Evolutionary conservation across 2,329 filamentous ascomycete species (phyloP).

Genomic region (Thelonectria discophora): DNA sequence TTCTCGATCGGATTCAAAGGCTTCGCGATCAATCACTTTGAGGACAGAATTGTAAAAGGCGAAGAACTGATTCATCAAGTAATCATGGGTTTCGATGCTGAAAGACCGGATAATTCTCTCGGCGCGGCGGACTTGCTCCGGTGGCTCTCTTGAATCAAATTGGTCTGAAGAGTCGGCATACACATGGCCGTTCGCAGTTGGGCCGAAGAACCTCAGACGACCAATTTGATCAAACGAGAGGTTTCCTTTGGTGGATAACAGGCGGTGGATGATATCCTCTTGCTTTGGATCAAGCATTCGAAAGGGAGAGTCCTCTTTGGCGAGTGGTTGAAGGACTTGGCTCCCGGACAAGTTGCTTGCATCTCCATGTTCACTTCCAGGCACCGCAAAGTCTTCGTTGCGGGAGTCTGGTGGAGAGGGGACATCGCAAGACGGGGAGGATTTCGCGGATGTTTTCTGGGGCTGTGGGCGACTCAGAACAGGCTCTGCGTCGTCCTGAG

Average conservation of each 20-base stretch:
- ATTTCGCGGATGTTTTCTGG: conserved; percentile 17
- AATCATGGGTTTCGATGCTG: conserved; percentile 57
- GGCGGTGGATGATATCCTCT: conserved; percentile 58
- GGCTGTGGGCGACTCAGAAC: conserved; percentile 13
- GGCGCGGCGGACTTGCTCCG: conserved; percentile 57
- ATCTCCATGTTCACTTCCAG: conserved; percentile 40
- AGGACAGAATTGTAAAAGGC: conserved; percentile 59
- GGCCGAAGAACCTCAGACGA: conserved; percentile 61
- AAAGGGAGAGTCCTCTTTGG: conserved; percentile 47
- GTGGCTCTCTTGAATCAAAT: conserved; percentile 50
- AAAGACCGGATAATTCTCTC: conserved; percentile 59
- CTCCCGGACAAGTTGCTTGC: conserved; percentile 29
- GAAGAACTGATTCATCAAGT: conserved; percentile 63
- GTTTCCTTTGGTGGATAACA: conserved; percentile 60
- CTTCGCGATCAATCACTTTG: conserved; percentile 58
- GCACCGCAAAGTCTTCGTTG: conserved; percentile 44
- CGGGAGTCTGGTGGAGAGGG: conserved; percentile 47
- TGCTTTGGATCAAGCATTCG: conserved; percentile 52
- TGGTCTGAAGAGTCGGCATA: conserved; percentile 52
- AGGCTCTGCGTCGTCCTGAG: conserved; percentile 36
- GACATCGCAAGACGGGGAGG: conserved; percentile 35
- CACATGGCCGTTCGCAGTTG: conserved; percentile 62
- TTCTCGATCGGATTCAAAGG: conserved; percentile 59
- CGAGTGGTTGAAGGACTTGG: conserved; percentile 33
- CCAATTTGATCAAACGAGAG: conserved; percentile 61